Base-by-base conservation (phyloP, 163 green algal genomes). In the Coccomyxa subellipsoidea region DNA sequence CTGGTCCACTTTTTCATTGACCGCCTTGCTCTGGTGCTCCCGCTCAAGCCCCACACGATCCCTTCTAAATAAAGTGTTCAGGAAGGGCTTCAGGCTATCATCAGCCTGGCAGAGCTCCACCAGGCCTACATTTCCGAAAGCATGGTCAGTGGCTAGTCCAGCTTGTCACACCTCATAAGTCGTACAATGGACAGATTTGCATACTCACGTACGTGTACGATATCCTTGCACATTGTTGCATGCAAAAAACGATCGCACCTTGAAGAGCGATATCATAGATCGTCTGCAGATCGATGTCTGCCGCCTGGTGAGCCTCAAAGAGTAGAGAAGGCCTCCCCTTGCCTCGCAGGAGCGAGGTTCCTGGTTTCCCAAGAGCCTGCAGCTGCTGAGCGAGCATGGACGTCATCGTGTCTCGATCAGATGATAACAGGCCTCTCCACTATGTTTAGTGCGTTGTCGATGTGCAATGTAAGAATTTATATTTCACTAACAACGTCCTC, bases 241-340 rank as follows among this genome's bases (percentile, higher is more conserved):
- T 54, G 4, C 47, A 59, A 59, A 1, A 59, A 59, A 1, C 5
- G 21, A 18, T 2, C 47, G 47, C 47, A 96, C 94, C 93, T 84
- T 90, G 53, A 2, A 86, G 73, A 0, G 86, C 93, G 10, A 96
- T 83, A 4, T 89, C 73, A 32, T 96, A 92, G 7, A 98, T 90
- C 0, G 89, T 94, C 27, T 96, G 84, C 8, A 91, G 36, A 75
- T 95, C 92, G 1, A 98, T 83, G 84, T 97, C 93, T 7, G 92
- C 90, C 0, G 95, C 95, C 77, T 96, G 91, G 66, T 92, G 87
- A 5, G 89, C 82, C 8, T 90, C 87, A 77, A 93, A 98, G 0
- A 98, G 85, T 38, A 98, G 82, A 1, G 91, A 96, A 0, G 92
- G 81, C 86, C 96, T 97, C 31, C 92, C 94, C 54, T 79, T 69